Evolutionary conservation across 805 yeast species (phyloP), one percentile per base, ranked within the genome.

Genomic region (Candida xiaguanensis): DNA sequence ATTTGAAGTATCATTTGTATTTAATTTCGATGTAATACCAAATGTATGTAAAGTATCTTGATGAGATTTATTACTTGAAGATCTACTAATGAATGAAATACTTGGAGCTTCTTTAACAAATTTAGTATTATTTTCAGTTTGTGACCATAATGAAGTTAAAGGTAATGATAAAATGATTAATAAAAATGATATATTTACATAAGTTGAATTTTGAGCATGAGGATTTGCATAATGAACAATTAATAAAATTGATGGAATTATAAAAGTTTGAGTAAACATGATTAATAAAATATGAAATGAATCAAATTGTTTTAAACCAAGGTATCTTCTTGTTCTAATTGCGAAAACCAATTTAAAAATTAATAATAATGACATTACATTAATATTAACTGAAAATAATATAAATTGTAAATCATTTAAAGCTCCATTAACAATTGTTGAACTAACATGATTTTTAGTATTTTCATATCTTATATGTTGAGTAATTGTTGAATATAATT

Each of bases 101-200:
- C 45, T 38, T 25, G 42, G 42, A 20, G 41, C 32, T 6, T 34
- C 15, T 14, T 38, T 38, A 8, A 41, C 30, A 7, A 15, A 11
- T 19, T 38, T 29, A 3, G 38, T 53, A 40, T 75, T 76, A 49
- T 81, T 80, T 1, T 82, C 70, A 2, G 88, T 67, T 3, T 82
- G 67, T 0, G 96, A 95, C 97, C 97, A 89, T 75, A 89, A 74
- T 0, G 95, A 78, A 0, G 95, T 79, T 35, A 90, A 59, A 1
- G 96, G 96, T 39, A 89, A 65, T 3, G 90, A 84, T 19, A 86
- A 54, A 0, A 84, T 82, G 14, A 84, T 80, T 5, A 88, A 49
- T 17, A 85, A 64, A 2, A 78, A 63, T 2, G 86, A 78, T 20
- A 85, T 53, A 3, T 82, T 71, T 13, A 17, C 73, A 56, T 47